phyloP scores from a whole-genome alignment of 306 rosid species.

The Lathyrus aphaca region DNA sequence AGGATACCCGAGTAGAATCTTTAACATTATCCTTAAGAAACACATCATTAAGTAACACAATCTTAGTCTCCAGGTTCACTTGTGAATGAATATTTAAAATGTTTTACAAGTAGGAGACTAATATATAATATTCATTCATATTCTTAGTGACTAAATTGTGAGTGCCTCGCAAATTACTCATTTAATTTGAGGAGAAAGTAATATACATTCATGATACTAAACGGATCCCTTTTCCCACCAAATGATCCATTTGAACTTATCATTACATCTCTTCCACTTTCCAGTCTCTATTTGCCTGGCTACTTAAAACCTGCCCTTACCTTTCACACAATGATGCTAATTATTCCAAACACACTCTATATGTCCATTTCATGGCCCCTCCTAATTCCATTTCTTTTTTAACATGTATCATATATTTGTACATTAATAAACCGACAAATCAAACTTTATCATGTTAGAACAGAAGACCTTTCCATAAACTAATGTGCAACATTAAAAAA shows the following conservation, averaged over 20 bases:
- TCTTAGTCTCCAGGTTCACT: too few relatives aligned
- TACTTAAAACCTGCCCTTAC: conserved; percentile 28
- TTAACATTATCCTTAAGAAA: too few relatives aligned
- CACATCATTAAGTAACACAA: too few relatives aligned
- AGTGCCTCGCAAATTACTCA: background rate
- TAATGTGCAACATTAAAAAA: conserved; percentile 24
- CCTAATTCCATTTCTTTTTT: background rate
- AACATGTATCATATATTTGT: background rate
- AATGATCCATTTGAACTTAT: conserved; percentile 28
- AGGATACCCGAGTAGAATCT: too few relatives aligned
- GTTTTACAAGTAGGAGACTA: too few relatives aligned
- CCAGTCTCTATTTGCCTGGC: conserved; percentile 42
- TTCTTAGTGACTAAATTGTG: too few relatives aligned
- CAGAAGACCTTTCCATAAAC: background rate
- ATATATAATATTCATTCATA: too few relatives aligned
- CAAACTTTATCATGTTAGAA: background rate
- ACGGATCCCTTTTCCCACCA: background rate
- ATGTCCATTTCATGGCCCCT: background rate
- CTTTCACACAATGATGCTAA: conserved; percentile 2
- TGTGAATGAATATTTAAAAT: too few relatives aligned
- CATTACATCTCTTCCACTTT: conserved; percentile 41
- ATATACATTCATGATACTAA: background rate
- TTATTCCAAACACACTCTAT: background rate
- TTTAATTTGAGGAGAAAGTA: background rate
- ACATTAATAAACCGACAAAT: conserved; percentile 15